Evolutionary conservation across 208 protist genomes (phyloP).

Genomic region (Acanthamoeba sp.): DNA sequence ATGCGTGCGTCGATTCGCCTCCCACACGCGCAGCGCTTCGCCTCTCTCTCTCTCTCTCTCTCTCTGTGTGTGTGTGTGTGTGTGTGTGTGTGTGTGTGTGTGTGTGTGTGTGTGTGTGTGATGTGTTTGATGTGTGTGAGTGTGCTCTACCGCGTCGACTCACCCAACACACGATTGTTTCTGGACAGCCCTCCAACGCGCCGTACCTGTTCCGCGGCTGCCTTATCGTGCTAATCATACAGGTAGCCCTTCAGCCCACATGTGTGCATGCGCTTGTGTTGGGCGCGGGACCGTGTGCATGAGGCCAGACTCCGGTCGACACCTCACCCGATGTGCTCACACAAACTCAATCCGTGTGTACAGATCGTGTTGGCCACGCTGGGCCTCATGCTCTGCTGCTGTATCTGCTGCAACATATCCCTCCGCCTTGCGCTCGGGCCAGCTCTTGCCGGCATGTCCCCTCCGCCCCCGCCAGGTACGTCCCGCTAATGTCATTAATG

Average conservation of each 20-base stretch:
- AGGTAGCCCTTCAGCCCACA: slow-evolving; percentile 47
- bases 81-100: background rate
- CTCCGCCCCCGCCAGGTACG: background rate
- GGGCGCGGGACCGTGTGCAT: no score
- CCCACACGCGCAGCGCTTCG: no score
- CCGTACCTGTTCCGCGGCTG: slow-evolving; percentile 68
- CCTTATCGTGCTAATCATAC: slow-evolving; percentile 42
- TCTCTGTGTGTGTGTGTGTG: no score
- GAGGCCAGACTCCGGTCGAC: no score
- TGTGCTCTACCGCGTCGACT: background rate
- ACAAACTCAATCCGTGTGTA: background rate
- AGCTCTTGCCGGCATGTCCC: background rate
- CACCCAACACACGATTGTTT: background rate
- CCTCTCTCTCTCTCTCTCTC: background rate
- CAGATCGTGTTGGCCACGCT: background rate
- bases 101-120: no score
- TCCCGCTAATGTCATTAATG: no score
- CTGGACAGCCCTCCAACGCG: background rate
- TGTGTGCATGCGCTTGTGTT: no score
- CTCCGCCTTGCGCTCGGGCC: background rate
- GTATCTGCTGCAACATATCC: background rate
- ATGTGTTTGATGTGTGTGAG: no score
- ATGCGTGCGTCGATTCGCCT: slow-evolving; percentile 78
- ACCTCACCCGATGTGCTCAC: background rate
- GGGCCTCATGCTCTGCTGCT: background rate